Evolutionary conservation across 352 stramenopile species (phyloP).

Genomic region (Phytopythium ostracodes): DNA sequence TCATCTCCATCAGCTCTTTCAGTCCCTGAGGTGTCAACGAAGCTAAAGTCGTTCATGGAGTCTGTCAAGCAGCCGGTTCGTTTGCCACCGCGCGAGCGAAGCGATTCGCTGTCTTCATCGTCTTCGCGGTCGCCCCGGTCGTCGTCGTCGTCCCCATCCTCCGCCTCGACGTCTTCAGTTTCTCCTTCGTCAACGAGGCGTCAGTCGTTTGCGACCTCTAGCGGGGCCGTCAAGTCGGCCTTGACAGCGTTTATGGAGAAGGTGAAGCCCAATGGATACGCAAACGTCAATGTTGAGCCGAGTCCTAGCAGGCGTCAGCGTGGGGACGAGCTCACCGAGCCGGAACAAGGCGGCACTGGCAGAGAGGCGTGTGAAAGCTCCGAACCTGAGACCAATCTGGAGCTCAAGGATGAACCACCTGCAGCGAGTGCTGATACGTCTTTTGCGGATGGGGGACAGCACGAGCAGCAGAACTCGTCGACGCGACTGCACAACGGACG

Average conservation of each 20-base stretch:
- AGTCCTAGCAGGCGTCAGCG: background rate
- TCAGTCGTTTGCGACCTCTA: background rate
- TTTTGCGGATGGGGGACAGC: background rate
- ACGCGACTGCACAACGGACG: background rate
- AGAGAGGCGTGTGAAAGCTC: background rate
- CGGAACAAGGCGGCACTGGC: background rate
- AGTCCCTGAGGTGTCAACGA: background rate
- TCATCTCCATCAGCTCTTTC: background rate
- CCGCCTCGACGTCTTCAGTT: constrained; percentile 1
- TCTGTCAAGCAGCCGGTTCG: background rate
- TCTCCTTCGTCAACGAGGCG: background rate
- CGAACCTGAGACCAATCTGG: background rate
- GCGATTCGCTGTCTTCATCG: background rate
- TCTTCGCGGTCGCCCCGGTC: background rate
- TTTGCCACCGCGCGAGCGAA: background rate
- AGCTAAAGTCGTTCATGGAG: constrained; percentile 1
- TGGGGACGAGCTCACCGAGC: background rate
- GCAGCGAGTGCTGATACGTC: background rate
- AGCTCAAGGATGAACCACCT: background rate
- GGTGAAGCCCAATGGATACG: background rate
- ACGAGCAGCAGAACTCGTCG: background rate
- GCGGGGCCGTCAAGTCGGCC: background rate
- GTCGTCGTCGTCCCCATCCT: background rate
- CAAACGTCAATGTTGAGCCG: background rate
- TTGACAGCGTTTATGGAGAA: background rate